phyloP scores from a whole-genome alignment of 495 filamentous ascomycete genomes.

The Lentithecium fluviatile region DNA sequence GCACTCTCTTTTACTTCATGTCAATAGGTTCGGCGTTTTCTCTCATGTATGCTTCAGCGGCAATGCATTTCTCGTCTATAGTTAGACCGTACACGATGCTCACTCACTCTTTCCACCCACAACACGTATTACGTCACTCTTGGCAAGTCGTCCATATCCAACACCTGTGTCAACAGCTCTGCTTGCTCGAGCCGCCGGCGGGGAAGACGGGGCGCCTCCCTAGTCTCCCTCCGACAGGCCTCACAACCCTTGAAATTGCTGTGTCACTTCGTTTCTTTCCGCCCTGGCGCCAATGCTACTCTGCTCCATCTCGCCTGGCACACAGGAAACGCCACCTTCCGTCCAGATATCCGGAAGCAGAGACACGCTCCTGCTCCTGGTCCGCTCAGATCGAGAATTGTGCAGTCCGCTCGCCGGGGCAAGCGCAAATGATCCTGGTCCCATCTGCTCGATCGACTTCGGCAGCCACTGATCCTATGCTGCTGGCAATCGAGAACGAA shows the following conservation, averaged over 20 bases:
- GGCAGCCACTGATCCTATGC: slow-evolving; percentile 10
- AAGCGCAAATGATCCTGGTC: slow-evolving; percentile 3
- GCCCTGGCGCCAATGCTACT: too few species aligned
- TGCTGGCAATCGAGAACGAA: slow-evolving; percentile 6
- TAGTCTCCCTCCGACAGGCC: not conserved
- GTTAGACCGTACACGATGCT: too few species aligned
- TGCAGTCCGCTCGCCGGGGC: slow-evolving; percentile 7
- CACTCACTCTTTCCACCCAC: not conserved
- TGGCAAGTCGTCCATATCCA: too few species aligned
- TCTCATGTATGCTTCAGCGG: slow-evolving; percentile 33
- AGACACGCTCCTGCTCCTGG: too few species aligned
- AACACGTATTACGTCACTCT: too few species aligned
- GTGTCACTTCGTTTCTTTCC: too few species aligned
- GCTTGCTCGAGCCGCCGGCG: slow-evolving; percentile 6
- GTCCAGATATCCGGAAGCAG: too few species aligned
- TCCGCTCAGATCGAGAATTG: not conserved
- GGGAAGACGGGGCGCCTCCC: slow-evolving; percentile 1
- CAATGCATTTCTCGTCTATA: slow-evolving; percentile 28
- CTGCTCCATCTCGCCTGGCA: too few species aligned
- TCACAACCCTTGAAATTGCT: too few species aligned
- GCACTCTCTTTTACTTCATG: slow-evolving; percentile 31
- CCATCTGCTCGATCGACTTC: slow-evolving; percentile 11
- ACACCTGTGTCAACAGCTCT: too few species aligned
- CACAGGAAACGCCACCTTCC: too few species aligned
- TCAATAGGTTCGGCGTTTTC: slow-evolving; percentile 30